These are phyloP conservation scores for Chlorociboria aeruginascens DNA, from an alignment of 495 filamentous ascomycete genomes.

Conservation along the genomic window DNA sequence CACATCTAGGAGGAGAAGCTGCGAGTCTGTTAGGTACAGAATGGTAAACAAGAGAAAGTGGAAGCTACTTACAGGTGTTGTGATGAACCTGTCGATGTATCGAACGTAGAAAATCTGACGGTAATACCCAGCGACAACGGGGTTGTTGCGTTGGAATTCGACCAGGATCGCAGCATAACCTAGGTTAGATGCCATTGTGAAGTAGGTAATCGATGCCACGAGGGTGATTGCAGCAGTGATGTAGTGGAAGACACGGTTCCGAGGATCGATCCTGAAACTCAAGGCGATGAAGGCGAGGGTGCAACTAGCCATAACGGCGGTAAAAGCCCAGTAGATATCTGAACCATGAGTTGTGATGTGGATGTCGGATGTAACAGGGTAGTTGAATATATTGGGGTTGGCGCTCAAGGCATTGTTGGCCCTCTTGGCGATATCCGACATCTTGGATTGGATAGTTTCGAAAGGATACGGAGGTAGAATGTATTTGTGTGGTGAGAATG, in stretches of 20 bases:
- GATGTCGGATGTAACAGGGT: conserved; percentile 29
- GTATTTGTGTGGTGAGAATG: not conserved
- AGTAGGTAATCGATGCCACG: conserved; percentile 55
- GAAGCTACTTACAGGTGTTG: conserved; percentile 22
- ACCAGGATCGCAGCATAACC: conserved; percentile 51
- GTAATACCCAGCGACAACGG: conserved; percentile 29
- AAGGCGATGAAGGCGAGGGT: conserved; percentile 31
- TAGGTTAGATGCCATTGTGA: conserved; percentile 55
- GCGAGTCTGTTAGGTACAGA: conserved; percentile 21
- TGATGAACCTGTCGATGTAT: conserved; percentile 52
- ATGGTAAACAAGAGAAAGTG: not conserved
- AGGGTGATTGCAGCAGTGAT: conserved; percentile 47
- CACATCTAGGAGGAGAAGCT: conserved; percentile 44
- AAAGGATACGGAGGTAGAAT: not conserved
- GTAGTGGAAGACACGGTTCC: conserved; percentile 57
- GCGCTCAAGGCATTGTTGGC: conserved; percentile 12
- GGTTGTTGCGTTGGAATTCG: conserved; percentile 34
- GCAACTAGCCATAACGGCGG: conserved; percentile 33
- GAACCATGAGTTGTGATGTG: conserved; percentile 50
- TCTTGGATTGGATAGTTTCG: conserved; percentile 4
- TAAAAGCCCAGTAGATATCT: conserved; percentile 40
- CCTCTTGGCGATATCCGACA: conserved; percentile 2
- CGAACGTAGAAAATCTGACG: conserved; percentile 62
- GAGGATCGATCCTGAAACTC: conserved; percentile 35
- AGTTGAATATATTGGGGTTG: conserved; percentile 12